Evolutionary conservation across 768 basidiomycete genomes (phyloP), one percentile per base, ranked within the genome.

Genomic region (Phylloporus rhodoxanthus): DNA sequence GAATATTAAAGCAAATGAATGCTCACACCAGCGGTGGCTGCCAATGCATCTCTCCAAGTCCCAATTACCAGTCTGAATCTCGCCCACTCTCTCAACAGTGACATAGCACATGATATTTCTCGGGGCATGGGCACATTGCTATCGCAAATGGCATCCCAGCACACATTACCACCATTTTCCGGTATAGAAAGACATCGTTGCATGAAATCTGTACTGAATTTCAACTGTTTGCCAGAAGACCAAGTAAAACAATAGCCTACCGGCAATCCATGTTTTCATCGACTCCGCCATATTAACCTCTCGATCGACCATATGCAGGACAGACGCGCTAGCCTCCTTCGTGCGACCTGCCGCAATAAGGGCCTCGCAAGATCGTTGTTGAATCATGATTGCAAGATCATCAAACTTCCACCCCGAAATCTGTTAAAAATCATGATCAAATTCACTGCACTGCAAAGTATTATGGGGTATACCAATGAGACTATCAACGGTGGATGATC

Each of bases 381-480:
- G 38, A 19, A 53, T 38, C 7, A 2, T 14, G 26, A 38, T 11
- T 0, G 5, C 15, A 8, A 54, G 28, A 23, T 26, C 8, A 5
- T 56, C 43, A 28, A 54, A 56, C 1, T 43, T 36, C 55, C 52
- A 54, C 2, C 55, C 55, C 1, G 19, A 41, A 41, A 56, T 50
- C 55, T 56, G 25, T 15, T 13, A n/a, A 6, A n/a, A 9, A 15
- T 25, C 8, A 11, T 4, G 4, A 19, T 29, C n/a, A 20, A 5
- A 30, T 9, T 30, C 17, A 13, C 10, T 21, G 1, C 21, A n/a
- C 20, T 21, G 8, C 20, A 9, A 20, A 7, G 20, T 9, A 23
- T 4, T 13, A 5, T 1, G 26, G n/a, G 15, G 9, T 6, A 33
- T 34, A 36, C 44, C 44, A 45, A 36, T n/a, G n/a, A n/a, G n/a